Evolutionary conservation across 1,139 yeast genomes (phyloP).

Genomic region (Magnusiomyces ingens): DNA sequence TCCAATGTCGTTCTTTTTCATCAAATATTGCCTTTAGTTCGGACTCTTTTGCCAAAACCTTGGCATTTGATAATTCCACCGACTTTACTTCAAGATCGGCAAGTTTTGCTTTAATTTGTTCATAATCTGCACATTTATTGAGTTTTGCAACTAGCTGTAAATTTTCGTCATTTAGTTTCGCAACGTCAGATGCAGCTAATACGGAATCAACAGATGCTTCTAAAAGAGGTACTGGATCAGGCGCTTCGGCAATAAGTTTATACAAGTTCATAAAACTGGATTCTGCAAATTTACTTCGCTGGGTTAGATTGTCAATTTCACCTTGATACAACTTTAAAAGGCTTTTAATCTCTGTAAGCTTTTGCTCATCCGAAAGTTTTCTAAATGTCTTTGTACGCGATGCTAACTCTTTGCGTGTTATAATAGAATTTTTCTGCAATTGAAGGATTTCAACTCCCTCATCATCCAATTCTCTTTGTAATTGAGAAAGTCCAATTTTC

Average conservation of each 20-base stretch:
- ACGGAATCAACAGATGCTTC: conserved; percentile 67
- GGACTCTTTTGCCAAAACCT: conserved; percentile 34
- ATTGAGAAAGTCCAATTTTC: conserved; percentile 56
- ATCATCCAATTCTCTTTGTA: conserved; percentile 67
- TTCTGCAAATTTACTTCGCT: conserved; percentile 70
- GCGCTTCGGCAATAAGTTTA: conserved; percentile 76
- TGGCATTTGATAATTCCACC: conserved; percentile 27
- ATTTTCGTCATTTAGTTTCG: conserved; percentile 49
- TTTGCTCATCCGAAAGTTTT: conserved; percentile 59
- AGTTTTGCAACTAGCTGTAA: conserved; percentile 52
- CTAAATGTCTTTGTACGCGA: conserved; percentile 75
- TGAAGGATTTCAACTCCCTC: conserved; percentile 69
- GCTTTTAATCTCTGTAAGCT: conserved; percentile 56
- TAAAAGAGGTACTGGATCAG: conserved; percentile 82
- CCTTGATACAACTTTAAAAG: conserved; percentile 77
- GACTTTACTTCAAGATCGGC: conserved; percentile 43
- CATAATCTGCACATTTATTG: conserved; percentile 69
- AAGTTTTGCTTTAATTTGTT: conserved; percentile 57
- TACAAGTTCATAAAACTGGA: conserved; percentile 66
- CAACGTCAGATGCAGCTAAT: conserved; percentile 50
- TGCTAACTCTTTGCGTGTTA: conserved; percentile 70
- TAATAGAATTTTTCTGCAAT: conserved; percentile 58
- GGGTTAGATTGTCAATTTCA: conserved; percentile 78
- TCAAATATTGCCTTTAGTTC: conserved; percentile 37
- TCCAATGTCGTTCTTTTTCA: conserved; percentile 38